Base-by-base conservation (phyloP, 805 yeast species). In the Saturnispora serradocipensis region DNA sequence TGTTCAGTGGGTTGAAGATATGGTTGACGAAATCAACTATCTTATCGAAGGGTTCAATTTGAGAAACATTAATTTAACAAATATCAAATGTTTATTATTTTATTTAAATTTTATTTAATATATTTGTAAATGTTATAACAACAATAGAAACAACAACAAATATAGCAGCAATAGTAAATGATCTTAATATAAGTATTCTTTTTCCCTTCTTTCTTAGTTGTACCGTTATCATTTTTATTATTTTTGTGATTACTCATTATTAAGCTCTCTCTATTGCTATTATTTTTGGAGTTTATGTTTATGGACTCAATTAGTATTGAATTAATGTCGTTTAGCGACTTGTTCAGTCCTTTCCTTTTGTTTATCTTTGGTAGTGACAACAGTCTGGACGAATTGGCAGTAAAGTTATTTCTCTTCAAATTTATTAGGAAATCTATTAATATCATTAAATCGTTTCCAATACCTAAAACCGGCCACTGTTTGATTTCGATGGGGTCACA, bases 361-460 rank as follows among this genome's bases (percentile, higher is more conserved):
- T 38, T 38, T 10, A 38, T 38, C 13, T 20, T 38, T 24, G 51
- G 35, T 35, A 42, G 25, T n/a, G 22, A 38, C 13, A 38, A 38
- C 18, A 30, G 8, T n/a, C 25, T 24, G 7, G 34, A 39, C 30
- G 38, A 28, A 28, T 20, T 25, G 18, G 8, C 27, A 13, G 18
- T n/a, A 30, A 25, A 6, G 24, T 40, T 35, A 27, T 11, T 24
- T 25, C 22, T 7, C 34, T 42, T 42, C 6, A 42, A 25, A 27
- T 60, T 61, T 5, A 60, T 57, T 8, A 68, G 57, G 38, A 67
- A 65, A 49, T 67, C 66, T 48, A 68, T 65, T 49, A 68, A 56
- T 1, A 52, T 52, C 58, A 67, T 61, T 36, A 69, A 53, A 46
- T 68, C 69, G 52, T 64, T 65, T 8, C 38, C 51, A 40, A 62